Base-by-base conservation (phyloP, 352 stramenopile genomes). In the Globisporangium barbulae region DNA sequence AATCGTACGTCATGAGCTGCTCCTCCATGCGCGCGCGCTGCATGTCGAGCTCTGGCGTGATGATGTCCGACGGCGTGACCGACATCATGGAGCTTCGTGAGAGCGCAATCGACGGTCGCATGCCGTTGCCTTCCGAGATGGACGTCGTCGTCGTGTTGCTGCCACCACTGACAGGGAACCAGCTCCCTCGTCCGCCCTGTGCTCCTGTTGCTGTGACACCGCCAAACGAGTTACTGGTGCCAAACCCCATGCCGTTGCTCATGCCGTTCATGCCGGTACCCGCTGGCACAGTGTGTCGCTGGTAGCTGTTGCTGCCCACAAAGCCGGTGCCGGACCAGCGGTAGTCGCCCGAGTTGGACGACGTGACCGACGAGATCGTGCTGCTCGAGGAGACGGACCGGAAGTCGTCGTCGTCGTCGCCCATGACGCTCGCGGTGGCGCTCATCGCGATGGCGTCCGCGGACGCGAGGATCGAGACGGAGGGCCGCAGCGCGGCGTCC, bases 311-410 rank as follows among this genome's bases (percentile, higher is more conserved):
- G 48, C 70, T 86, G 53, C 85, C 83, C 37, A 90, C 65, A 41
- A 94, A 94, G 42, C 85, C 85, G 30, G 85, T 94, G 22, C 85
- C 85, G 0, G 85, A 94, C 85, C 85, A 94, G 19, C 83, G 83
- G 63, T 94, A 94, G 67, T 90, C 84, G 25, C 69, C 74, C 9
- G 76, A 84, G 10, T 66, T 75, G 19, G 66, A 68, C 17, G 75
- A 81, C 48, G 71, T 72, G 49, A 90, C 68, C 17, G 77, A 88
- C 30, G 83, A 89, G 59, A 89, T 76, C 1, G 83, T 89, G 39
- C 70, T 83, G 60, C 60, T 75, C n/a, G 73, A 86, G 17, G 83
- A 90, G 6, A 92, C 83, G 9, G 83, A 92, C 42, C 79, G 76
- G 73, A 90, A 92, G 62, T 92, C 83, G 60, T 92, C 83, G 65